These are phyloP conservation scores for Populus alba DNA, from an alignment of 345 rosid species.

Conservation along the genomic window DNA sequence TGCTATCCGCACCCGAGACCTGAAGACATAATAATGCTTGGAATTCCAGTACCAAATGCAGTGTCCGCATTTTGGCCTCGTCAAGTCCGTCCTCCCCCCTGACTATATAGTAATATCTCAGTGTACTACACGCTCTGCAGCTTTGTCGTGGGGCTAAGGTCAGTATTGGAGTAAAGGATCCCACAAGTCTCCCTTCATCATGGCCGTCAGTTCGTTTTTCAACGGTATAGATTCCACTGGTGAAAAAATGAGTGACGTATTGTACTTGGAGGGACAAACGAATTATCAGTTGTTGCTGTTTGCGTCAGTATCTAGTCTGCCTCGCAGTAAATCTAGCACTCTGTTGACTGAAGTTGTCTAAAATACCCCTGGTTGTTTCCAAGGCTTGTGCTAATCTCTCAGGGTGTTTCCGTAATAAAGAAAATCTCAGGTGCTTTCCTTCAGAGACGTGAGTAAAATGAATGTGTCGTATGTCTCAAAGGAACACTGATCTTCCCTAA, in stretches of 20 bases:
- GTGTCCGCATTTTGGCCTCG: background rate
- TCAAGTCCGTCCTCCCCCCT: background rate
- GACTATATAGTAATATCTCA: background rate
- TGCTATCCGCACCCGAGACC: too few relatives aligned
- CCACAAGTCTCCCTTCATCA: background rate
- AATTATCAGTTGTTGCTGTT: background rate
- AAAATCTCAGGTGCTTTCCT: too few relatives aligned
- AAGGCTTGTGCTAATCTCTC: background rate
- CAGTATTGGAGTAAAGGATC: too few relatives aligned
- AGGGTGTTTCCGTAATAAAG: background rate
- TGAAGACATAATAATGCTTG: too few relatives aligned
- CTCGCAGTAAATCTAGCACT: background rate
- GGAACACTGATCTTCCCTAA: too few relatives aligned
- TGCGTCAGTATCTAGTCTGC: background rate
- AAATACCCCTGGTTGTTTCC: background rate
- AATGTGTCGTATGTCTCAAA: too few relatives aligned
- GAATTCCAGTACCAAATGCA: too few relatives aligned
- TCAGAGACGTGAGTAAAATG: too few relatives aligned
- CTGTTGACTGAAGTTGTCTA: background rate
- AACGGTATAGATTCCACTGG: background rate
- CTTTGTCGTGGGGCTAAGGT: background rate
- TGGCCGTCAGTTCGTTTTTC: background rate
- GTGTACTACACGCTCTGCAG: background rate
- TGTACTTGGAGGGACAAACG: background rate
- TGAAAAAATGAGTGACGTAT: background rate